Conservation (phyloP, 805 yeast species). For the Starmera dryadoides region DNA sequence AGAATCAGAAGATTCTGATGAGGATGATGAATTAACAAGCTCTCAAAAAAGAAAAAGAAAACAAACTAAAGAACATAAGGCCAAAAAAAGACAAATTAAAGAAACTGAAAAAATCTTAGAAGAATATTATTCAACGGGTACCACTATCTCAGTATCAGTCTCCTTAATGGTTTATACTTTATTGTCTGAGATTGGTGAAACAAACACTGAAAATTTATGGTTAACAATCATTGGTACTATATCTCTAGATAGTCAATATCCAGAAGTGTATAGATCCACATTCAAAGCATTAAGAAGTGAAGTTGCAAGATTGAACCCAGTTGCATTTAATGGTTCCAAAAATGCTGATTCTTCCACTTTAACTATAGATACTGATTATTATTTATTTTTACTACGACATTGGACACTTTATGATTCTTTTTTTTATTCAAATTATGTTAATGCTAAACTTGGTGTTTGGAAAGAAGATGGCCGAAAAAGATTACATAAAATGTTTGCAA, state of each 20-base stretch:
- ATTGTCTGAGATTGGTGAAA: slow-evolving; percentile 76
- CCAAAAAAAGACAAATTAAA: slow-evolving; percentile 34
- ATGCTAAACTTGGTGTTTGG: slow-evolving; percentile 83
- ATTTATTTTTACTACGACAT: slow-evolving; percentile 79
- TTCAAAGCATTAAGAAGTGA: slow-evolving; percentile 78
- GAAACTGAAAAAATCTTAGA: slow-evolving; percentile 53
- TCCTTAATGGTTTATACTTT: slow-evolving; percentile 78
- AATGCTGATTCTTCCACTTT: slow-evolving; percentile 40
- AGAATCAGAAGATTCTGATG: slow-evolving; percentile 23
- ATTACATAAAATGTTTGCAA: slow-evolving; percentile 86
- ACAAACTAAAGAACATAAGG: slow-evolving; percentile 25
- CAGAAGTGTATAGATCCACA: slow-evolving; percentile 64
- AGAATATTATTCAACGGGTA: slow-evolving; percentile 77
- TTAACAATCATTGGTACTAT: slow-evolving; percentile 82
- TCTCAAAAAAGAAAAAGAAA: slow-evolving; percentile 20
- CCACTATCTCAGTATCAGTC: slow-evolving; percentile 65
- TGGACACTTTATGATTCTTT: slow-evolving; percentile 92
- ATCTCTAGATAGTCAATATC: slow-evolving; percentile 65
- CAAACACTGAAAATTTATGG: slow-evolving; percentile 68
- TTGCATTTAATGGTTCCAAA: slow-evolving; percentile 21
- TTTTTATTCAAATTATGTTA: slow-evolving; percentile 83
- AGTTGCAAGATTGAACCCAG: slow-evolving; percentile 58
- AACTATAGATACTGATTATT: slow-evolving; percentile 74
- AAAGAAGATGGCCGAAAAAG: slow-evolving; percentile 85
- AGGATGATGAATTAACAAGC: slow-evolving; percentile 20